Evolutionary conservation across 352 stramenopile genomes (phyloP), one percentile per base, ranked within the genome.

Genomic region (Pythium brassicae): DNA sequence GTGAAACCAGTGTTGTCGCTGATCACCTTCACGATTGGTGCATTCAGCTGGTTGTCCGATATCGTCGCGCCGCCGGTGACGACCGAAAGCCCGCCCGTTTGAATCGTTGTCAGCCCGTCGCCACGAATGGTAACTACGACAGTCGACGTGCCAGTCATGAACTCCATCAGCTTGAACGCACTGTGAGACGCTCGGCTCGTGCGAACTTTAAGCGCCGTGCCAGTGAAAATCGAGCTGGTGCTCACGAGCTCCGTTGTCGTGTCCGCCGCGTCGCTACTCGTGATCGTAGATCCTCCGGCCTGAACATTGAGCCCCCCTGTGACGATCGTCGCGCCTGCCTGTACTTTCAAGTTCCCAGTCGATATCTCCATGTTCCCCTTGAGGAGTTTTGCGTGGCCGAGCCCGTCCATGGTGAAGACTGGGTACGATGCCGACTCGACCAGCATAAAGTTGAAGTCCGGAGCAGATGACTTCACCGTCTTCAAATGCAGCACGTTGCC

Each of bases 361-460:
- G 74, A 73, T 4, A 89, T 65, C 26, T 73, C 53, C 25, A 89
- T 56, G 53, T 86, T 66, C 10, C 78, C 78, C 34, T 70, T 50
- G 23, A 76, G 50, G 15, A 86, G 53, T 2, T 78, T 73, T 1
- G 74, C 86, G 53, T 87, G 65, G 3, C 78, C 78, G 27, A 61
- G 58, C 3, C 69, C 78, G 37, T 81, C 53, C 78, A 89, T 87
- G 0, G 72, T 80, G 35, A 89, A 59, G 12, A 89, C 69, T 10
- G 50, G 42, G 22, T 63, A 40, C n/a, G 74, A 64, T 2, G 62
- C 64, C 22, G 78, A 74, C 34, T 86, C 76, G 49, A 87, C 75
- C 20, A 68, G 51, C 51, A 89, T 74, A 37, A 86, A 85, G 29
- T 82, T 69, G 40, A 90, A 95, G 54, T 95, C 82, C 1, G 56